Evolutionary conservation across 2,329 filamentous ascomycete species (phyloP).

Genomic region (Cylindrodendrum hubeiense): DNA sequence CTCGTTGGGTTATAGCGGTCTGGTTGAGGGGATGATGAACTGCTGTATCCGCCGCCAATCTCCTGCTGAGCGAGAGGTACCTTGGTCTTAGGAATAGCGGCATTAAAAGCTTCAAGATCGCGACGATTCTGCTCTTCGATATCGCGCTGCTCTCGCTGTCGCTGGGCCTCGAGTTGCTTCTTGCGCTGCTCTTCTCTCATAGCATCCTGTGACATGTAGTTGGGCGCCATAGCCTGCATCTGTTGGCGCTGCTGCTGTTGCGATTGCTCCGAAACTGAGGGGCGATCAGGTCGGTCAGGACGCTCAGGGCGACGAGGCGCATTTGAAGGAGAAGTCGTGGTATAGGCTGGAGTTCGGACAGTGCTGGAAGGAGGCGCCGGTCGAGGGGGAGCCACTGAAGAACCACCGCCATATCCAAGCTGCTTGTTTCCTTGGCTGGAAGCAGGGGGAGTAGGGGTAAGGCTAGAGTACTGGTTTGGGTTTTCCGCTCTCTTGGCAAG

Average conservation of each 20-base stretch:
- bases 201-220: conserved; percentile 65
- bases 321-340: conserved; percentile 50
- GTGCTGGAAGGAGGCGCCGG: conserved; percentile 64
- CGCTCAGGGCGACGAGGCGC: conserved; percentile 59
- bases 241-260: conserved; percentile 69
- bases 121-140: conserved; percentile 76
- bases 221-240: conserved; percentile 68
- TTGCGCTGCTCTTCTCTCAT: conserved; percentile 70
- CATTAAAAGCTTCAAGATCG: conserved; percentile 90
- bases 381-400: conserved; percentile 75
- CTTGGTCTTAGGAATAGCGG: conserved; percentile 85
- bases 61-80: conserved; percentile 90
- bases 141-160: conserved; percentile 62
- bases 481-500: conserved; percentile 82
- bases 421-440: conserved; percentile 71
- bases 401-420: conserved; percentile 69
- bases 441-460: conserved; percentile 75
- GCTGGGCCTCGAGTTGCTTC: conserved; percentile 72
- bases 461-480: conserved; percentile 74
- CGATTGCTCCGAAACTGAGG: conserved; percentile 51
- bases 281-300: conserved; percentile 51
- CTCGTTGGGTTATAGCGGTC: conserved; percentile 88
- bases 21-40: conserved; percentile 53
- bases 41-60: conserved; percentile 74
- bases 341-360: conserved; percentile 60